Conservation (phyloP, 2,329 filamentous ascomycete genomes). For the Dryadomyces quercivorus region DNA sequence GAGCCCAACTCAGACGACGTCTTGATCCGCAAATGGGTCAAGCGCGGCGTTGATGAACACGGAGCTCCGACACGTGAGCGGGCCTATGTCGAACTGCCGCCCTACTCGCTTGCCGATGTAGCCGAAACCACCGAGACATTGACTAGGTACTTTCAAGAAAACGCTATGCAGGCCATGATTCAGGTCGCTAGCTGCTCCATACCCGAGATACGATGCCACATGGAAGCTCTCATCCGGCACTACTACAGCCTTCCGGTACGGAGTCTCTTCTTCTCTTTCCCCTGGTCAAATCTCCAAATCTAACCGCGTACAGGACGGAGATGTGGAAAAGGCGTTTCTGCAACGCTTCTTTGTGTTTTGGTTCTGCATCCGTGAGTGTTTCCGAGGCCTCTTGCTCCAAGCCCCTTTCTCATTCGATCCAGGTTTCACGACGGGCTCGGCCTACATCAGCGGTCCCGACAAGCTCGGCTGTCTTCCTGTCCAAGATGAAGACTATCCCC, state of each 20-base stretch:
- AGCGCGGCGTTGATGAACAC: not conserved
- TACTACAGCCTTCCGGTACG: constrained; percentile 12
- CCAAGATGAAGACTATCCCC: constrained; percentile 24
- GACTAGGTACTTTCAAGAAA: constrained; percentile 21
- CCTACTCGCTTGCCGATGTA: constrained; percentile 8
- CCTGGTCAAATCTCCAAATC: not conserved
- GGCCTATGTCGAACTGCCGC: constrained; percentile 5
- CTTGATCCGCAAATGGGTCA: constrained; percentile 25
- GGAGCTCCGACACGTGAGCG: not conserved
- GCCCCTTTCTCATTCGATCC: not conserved
- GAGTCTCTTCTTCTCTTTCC: not conserved
- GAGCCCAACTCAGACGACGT: constrained; percentile 24
- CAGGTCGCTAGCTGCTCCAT: constrained; percentile 13
- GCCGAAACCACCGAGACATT: constrained; percentile 4
- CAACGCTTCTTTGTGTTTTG: constrained; percentile 29
- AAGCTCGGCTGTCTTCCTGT: constrained; percentile 27
- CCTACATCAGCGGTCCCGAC: constrained; percentile 27
- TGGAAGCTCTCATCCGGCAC: constrained; percentile 13
- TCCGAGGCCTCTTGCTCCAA: not conserved
- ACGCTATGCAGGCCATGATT: constrained; percentile 18
- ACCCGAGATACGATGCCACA: constrained; percentile 7
- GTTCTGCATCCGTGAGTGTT: constrained; percentile 32
- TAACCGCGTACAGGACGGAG: constrained; percentile 9
- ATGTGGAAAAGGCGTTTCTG: constrained; percentile 24
- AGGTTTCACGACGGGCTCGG: constrained; percentile 34